Evolutionary conservation across 1,139 yeast genomes (phyloP), one percentile per base, ranked within the genome.

Genomic region (Geotrichum phurueaensis): DNA sequence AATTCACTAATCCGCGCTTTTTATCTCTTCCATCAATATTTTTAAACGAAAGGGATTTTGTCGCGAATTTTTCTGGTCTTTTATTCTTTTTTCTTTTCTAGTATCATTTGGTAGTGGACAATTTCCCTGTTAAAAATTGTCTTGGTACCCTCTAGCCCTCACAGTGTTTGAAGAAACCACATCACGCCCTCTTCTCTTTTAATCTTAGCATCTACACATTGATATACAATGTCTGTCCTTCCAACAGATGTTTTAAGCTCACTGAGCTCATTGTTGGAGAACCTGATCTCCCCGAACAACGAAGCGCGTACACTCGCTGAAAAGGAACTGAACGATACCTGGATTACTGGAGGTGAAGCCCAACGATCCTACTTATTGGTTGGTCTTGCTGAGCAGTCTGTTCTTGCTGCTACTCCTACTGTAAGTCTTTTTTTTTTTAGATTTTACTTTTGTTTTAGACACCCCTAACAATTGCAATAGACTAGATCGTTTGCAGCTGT

Each of bases 331-430:
- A 89, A 88, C 67, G 78, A 78, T 33, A 87, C 87, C 53, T 94
- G 98, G 98, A 68, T 77, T 45, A 68, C 69, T n/a, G 75, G 74
- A 47, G 73, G 72, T 33, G 67, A 73, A 51, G 71, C 82, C 82
- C 57, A 80, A 78, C 84, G 88, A 49, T 91, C 86, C 68, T 74
- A 86, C 66, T 77, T 94, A 58, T 79, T 94, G 64, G 79, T 86
- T 0, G 95, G 90, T 65, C 80, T 94, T 60, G 94, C 97, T 1
- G 90, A 88, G 70, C 95, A 87, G 69, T 85, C 96, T 1, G 79
- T 85, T 22, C 73, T 74, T 15, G 87, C 91, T 15, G 78, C 80
- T 3, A 78, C 78, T 61, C 87, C 84, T 57, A 77, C 79, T 29
- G 76, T 80, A 53, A 76, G 82, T 63, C 29, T 12, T n/a, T 22